These are phyloP conservation scores for Trametes pubescens DNA, from an alignment of 1,284 basidiomycete species.

Conservation along the genomic window DNA sequence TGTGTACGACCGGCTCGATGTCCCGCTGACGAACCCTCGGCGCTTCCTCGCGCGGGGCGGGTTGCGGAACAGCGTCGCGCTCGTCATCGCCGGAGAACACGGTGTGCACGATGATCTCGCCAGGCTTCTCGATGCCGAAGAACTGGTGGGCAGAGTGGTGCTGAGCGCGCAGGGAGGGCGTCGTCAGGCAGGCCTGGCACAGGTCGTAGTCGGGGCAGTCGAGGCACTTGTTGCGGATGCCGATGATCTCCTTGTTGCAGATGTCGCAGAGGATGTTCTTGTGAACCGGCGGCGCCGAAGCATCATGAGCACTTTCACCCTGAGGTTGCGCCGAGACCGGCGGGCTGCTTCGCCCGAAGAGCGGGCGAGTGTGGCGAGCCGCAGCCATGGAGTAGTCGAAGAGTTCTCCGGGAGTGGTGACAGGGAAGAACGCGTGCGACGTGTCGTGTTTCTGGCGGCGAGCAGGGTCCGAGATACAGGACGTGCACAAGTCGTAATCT, in stretches of 20 bases:
- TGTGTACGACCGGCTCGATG: conserved; percentile 52
- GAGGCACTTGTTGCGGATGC: conserved; percentile 76
- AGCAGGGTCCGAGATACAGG: conserved; percentile 63
- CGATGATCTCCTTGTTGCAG: conserved; percentile 63
- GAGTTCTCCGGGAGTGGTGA: conserved; percentile 17
- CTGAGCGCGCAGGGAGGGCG: conserved; percentile 48
- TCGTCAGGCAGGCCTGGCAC: conserved; percentile 62
- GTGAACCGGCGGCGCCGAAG: conserved; percentile 40
- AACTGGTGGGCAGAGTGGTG: conserved; percentile 60
- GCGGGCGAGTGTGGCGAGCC: conserved; percentile 56
- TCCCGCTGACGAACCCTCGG: conserved; percentile 14
- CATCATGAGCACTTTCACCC: background rate
- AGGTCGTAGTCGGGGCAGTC: conserved; percentile 82
- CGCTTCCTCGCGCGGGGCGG: background rate
- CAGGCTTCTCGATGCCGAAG: conserved; percentile 69
- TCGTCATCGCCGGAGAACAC: conserved; percentile 53
- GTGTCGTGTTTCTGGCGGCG: conserved; percentile 23
- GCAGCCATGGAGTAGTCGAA: conserved; percentile 34
- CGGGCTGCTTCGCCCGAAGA: background rate
- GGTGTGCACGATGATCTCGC: conserved; percentile 69
- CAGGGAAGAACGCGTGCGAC: conserved; percentile 26
- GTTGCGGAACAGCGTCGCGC: conserved; percentile 21
- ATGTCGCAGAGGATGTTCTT: conserved; percentile 65
- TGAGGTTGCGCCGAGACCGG: background rate
- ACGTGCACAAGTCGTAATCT: conserved; percentile 76